phyloP scores from a whole-genome alignment of 2,329 filamentous ascomycete genomes.

The Penicillium sp. region DNA sequence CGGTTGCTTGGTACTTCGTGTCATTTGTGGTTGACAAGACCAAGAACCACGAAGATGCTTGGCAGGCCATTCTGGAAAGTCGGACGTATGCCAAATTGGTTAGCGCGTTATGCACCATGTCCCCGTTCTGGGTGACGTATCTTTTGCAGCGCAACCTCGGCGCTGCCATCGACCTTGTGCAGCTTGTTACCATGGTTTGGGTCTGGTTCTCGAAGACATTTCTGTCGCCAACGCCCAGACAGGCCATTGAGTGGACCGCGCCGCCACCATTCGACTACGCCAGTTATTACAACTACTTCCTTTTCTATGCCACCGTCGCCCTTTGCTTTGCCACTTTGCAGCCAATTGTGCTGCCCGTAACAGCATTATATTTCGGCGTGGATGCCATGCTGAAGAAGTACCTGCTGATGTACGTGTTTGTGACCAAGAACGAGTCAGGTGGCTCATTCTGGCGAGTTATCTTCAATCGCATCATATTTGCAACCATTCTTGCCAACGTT shows the following conservation, averaged over 20 bases:
- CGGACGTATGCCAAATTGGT: constrained; percentile 64
- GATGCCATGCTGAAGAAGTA: constrained; percentile 95
- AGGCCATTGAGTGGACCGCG: constrained; percentile 87
- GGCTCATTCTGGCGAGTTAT: constrained; percentile 88
- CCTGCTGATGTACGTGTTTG: constrained; percentile 85
- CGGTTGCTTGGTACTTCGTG: constrained; percentile 72
- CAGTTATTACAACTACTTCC: constrained; percentile 95
- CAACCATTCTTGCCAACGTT: constrained; percentile 70
- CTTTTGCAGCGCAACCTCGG: constrained; percentile 88
- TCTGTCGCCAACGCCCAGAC: constrained; percentile 78
- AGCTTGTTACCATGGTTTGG: constrained; percentile 78
- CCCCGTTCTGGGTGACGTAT: constrained; percentile 92
- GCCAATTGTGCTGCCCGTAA: constrained; percentile 79
- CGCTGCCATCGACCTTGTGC: constrained; percentile 88
- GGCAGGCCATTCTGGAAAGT: constrained; percentile 64
- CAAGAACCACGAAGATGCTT: constrained; percentile 56
- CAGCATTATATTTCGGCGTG: constrained; percentile 81
- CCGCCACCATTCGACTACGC: constrained; percentile 93
- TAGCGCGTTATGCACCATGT: constrained; percentile 72
- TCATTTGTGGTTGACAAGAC: constrained; percentile 60
- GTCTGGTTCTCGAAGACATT: constrained; percentile 83
- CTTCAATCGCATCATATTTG: constrained; percentile 90
- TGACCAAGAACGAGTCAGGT: constrained; percentile 94
- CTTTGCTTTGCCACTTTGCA: constrained; percentile 81
- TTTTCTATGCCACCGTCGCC: constrained; percentile 88